A percentile compares a stretch with the other conserved stretches of the same genome.
phyloP scores from a whole-genome alignment of 176 grass and related monocot genomes.

The Typha latifolia region DNA sequence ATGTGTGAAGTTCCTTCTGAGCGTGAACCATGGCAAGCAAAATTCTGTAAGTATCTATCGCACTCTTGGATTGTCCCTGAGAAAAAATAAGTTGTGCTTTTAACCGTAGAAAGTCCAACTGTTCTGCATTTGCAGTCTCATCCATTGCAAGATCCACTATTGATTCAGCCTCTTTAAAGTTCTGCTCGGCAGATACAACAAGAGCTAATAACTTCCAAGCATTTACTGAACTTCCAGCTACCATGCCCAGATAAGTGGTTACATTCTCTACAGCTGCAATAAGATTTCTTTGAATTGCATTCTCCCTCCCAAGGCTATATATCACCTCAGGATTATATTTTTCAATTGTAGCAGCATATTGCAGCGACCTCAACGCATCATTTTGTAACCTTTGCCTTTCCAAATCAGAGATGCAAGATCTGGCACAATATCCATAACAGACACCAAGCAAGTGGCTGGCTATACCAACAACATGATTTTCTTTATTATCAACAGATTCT shows the following conservation, averaged over 20 bases:
- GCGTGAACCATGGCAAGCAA: conserved; percentile 73
- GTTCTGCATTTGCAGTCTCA: conserved; percentile 60
- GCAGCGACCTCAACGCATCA: conserved; percentile 48
- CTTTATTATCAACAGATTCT: conserved; percentile 41
- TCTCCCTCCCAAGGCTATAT: conserved; percentile 80
- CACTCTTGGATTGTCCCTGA: conserved; percentile 54
- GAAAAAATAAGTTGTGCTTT: conserved; percentile 73
- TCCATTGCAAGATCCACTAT: conserved; percentile 76
- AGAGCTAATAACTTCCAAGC: conserved; percentile 83
- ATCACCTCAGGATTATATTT: conserved; percentile 70
- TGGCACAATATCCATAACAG: conserved; percentile 70
- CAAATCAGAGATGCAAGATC: conserved; percentile 47
- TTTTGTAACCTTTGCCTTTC: conserved; percentile 64
- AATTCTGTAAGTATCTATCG: conserved; percentile 69
- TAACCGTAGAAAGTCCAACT: conserved; percentile 62
- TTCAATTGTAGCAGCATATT: conserved; percentile 37
- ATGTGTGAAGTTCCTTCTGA: conserved; percentile 49
- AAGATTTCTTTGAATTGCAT: conserved; percentile 78
- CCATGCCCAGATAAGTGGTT: conserved; percentile 63
- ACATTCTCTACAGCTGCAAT: conserved; percentile 67
- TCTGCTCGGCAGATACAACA: conserved; percentile 68
- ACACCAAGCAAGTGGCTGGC: conserved; percentile 75
- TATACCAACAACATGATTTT: conserved; percentile 57
- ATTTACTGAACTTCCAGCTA: conserved; percentile 62
- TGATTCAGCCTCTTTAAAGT: conserved; percentile 68